Conservation (phyloP, 106 monocot genomes). For the Amphibolis antarctica region DNA sequence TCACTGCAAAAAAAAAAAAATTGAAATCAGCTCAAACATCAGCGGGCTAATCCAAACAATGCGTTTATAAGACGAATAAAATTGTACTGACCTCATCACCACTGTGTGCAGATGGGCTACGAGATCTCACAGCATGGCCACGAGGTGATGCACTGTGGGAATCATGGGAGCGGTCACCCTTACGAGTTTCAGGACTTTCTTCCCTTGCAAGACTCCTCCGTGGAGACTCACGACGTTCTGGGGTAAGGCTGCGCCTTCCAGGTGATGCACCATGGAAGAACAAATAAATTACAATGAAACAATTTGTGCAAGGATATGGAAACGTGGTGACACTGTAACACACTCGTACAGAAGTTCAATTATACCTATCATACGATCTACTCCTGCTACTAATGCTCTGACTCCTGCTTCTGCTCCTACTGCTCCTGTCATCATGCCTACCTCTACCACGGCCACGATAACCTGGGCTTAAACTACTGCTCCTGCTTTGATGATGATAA, state of each 20-base stretch:
- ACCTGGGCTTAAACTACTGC: conserved; percentile 22
- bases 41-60: too few relatives aligned
- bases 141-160: conserved; percentile 14
- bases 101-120: conserved; percentile 11
- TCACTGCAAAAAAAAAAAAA: too few relatives aligned
- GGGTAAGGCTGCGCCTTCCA: conserved; percentile 16
- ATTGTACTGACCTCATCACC: conserved; percentile 9
- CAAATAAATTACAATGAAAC: not conserved
- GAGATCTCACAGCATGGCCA: not conserved
- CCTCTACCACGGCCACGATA: conserved; percentile 16
- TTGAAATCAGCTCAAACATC: too few relatives aligned
- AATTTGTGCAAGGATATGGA: not conserved
- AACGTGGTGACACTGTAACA: not conserved
- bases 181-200: conserved; percentile 6
- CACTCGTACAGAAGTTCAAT: not conserved
- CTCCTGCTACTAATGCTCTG: conserved; percentile 13
- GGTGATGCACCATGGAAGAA: conserved; percentile 16
- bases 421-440: conserved; percentile 6
- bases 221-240: conserved; percentile 18
- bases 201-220: not conserved
- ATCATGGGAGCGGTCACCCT: not conserved
- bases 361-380: conserved; percentile 18
- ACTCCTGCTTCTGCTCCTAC: conserved; percentile 15
- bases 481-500: conserved; percentile 21
- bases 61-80: conserved; percentile 1